A percentile compares a stretch with the other conserved stretches of the same genome.
These are phyloP conservation scores for Dichomitus squalens DNA, from an alignment of 1,284 basidiomycete genomes.

Conservation along the genomic window DNA sequence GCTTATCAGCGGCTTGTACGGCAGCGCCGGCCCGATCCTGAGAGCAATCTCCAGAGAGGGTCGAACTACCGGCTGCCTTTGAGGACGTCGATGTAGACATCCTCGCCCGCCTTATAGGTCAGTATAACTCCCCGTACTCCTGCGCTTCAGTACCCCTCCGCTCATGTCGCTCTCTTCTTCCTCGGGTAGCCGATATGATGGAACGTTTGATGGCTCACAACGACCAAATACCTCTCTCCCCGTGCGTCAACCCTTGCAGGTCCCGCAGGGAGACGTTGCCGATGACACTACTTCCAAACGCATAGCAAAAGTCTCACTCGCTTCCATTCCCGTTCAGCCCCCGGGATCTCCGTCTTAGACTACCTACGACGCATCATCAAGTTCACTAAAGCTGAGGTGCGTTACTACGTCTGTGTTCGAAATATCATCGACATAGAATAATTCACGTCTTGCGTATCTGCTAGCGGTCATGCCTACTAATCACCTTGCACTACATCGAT, in stretches of 20 bases:
- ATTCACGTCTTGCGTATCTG: not conserved
- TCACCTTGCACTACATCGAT: conserved; percentile 93
- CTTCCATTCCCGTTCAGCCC: conserved; percentile 90
- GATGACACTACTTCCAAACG: conserved; percentile 19
- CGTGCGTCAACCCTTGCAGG: conserved; percentile 51
- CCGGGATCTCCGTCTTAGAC: conserved; percentile 83
- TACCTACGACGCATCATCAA: conserved; percentile 90
- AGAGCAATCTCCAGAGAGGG: conserved; percentile 69
- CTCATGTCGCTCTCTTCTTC: conserved; percentile 9
- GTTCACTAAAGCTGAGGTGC: conserved; percentile 91
- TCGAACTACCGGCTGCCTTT: conserved; percentile 74
- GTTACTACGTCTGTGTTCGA: conserved; percentile 6
- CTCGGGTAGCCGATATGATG: conserved; percentile 83
- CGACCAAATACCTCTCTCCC: conserved; percentile 85
- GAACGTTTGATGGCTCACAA: conserved; percentile 91
- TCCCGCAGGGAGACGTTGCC: conserved; percentile 25
- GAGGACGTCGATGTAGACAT: conserved; percentile 79
- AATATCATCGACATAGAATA: conserved; percentile 3
- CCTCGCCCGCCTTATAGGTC: conserved; percentile 86
- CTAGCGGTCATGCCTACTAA: conserved; percentile 86
- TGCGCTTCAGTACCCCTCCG: conserved; percentile 1
- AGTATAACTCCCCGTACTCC: conserved; percentile 15
- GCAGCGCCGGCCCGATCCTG: too few species aligned
- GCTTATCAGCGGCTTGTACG: too few species aligned
- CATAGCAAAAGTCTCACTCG: conserved; percentile 82